phyloP scores from a whole-genome alignment of 371 early-diverging fungal species.

The Saksenaea vasiformis region DNA sequence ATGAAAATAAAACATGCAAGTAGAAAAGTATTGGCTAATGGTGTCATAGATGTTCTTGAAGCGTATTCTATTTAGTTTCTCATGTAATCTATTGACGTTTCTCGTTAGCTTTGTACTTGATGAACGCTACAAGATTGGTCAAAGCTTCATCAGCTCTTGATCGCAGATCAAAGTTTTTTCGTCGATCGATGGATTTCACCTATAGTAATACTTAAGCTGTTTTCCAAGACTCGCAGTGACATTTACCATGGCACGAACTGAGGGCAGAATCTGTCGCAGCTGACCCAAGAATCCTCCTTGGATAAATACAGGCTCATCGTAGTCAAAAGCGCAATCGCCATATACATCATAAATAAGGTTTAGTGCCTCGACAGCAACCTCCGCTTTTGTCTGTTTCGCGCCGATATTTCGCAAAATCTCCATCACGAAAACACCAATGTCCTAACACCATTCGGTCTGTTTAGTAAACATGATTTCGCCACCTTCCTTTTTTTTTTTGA shows the following conservation, averaged over 20 bases:
- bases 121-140: conserved; percentile 80
- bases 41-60: neutral
- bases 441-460: conserved; percentile 17
- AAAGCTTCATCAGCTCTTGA: conserved; percentile 82
- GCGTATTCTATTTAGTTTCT: neutral
- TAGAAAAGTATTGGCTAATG: neutral
- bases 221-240: neutral
- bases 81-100: conserved; percentile 18
- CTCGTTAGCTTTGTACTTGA: conserved; percentile 75
- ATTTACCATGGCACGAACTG: conserved; percentile 51
- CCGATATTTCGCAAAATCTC: conserved; percentile 41
- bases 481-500: conserved; percentile 10
- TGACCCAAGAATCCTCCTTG: conserved; percentile 61
- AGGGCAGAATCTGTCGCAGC: conserved; percentile 57
- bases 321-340: conserved; percentile 81
- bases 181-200: conserved; percentile 71
- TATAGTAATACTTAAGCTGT: conserved; percentile 24
- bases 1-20: neutral
- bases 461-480: neutral
- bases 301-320: conserved; percentile 84
- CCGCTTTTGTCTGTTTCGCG: conserved; percentile 39
- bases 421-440: conserved; percentile 34
- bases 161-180: conserved; percentile 70
- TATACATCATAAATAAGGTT: conserved; percentile 90
- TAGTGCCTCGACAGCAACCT: conserved; percentile 72